Evolutionary conservation across 2,329 filamentous ascomycete species (phyloP).

Genomic region (Pyrenophora teres): DNA sequence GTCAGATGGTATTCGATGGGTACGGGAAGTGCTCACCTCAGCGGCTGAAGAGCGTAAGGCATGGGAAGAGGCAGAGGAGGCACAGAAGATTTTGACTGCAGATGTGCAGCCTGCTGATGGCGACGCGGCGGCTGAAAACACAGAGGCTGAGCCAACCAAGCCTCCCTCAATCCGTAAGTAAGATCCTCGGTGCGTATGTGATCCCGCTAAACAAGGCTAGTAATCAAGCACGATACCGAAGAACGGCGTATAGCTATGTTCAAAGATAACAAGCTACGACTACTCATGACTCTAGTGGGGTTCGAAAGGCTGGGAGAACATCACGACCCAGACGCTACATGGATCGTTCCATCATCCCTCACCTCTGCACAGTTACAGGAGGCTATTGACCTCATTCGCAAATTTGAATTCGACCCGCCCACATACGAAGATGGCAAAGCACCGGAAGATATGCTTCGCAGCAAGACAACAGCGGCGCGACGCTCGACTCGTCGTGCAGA

Average conservation of each 20-base stretch:
- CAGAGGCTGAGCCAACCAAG: constrained; percentile 40
- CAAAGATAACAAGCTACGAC: constrained; percentile 84
- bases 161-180: constrained; percentile 53
- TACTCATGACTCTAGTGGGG: constrained; percentile 78
- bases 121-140: constrained; percentile 36
- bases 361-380: constrained; percentile 70
- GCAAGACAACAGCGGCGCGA: constrained; percentile 61
- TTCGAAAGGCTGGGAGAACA: constrained; percentile 68
- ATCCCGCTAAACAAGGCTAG: constrained; percentile 25
- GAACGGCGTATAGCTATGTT: constrained; percentile 75
- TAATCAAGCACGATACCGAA: constrained; percentile 64
- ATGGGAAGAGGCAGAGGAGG: constrained; percentile 75
- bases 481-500: constrained; percentile 55
- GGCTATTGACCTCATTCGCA: constrained; percentile 72
- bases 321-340: constrained; percentile 75
- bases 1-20: constrained; percentile 76
- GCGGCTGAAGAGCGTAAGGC: constrained; percentile 74
- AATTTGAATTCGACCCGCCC: constrained; percentile 77
- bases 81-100: constrained; percentile 53
- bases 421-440: constrained; percentile 74
- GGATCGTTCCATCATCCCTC: constrained; percentile 73
- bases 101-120: constrained; percentile 30
- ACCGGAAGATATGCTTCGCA: constrained; percentile 78
- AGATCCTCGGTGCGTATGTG: constrained; percentile 17
- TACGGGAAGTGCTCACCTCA: constrained; percentile 70